These are phyloP conservation scores for Cicer judaicum DNA, from an alignment of 306 rosid genomes.

Conservation along the genomic window DNA sequence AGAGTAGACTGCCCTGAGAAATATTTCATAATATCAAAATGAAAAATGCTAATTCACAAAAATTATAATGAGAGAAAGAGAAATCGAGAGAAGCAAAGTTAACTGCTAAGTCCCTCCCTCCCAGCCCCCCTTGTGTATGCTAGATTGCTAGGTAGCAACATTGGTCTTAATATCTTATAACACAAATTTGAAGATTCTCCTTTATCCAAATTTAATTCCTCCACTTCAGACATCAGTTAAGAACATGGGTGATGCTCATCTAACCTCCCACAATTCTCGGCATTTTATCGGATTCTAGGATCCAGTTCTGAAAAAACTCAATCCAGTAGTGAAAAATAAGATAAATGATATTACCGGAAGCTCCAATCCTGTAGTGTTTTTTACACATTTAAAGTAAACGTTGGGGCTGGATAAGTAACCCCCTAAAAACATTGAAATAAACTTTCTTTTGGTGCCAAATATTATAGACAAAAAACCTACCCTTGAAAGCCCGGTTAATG, in stretches of 20 bases:
- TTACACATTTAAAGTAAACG: too few relatives aligned
- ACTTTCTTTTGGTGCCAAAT: not conserved
- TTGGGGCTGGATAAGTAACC: too few relatives aligned
- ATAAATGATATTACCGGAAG: too few relatives aligned
- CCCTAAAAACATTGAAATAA: not conserved
- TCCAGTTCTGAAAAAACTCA: too few relatives aligned
- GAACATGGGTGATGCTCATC: not conserved
- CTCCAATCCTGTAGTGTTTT: too few relatives aligned
- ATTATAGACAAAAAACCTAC: not conserved
- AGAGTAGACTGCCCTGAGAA: constrained; percentile 25
- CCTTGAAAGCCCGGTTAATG: constrained; percentile 5
- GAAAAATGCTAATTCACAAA: constrained; percentile 7
- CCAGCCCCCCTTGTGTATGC: not conserved
- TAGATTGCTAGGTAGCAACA: not conserved
- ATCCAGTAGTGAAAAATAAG: too few relatives aligned
- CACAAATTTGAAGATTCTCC: constrained; percentile 16
- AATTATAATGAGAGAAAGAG: not conserved
- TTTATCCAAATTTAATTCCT: constrained; percentile 3
- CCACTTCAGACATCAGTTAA: constrained; percentile 2
- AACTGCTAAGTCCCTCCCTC: not conserved
- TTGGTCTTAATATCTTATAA: not conserved
- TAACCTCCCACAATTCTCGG: too few relatives aligned
- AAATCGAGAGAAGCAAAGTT: constrained; percentile 13
- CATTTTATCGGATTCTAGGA: too few relatives aligned
- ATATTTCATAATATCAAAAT: constrained; percentile 29